phyloP scores from a whole-genome alignment of 208 protist genomes.

The Wallacemonas rigidus region DNA sequence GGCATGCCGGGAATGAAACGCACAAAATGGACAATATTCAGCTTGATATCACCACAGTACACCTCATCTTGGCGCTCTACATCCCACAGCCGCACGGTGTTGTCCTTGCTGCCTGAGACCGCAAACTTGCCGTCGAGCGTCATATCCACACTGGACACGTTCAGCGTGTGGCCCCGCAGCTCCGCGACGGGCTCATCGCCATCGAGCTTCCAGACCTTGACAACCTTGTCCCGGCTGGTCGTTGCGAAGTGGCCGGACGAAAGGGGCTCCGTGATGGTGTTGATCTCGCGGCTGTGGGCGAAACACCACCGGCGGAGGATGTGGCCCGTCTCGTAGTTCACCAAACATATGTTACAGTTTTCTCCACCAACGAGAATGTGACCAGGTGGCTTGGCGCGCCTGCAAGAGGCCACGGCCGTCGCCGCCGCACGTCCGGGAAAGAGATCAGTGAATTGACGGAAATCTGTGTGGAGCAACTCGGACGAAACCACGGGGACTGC shows the following conservation, averaged over 20 bases:
- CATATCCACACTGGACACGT: conserved; percentile 56
- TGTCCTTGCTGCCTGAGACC: conserved; percentile 79
- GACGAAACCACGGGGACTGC: conserved; percentile 37
- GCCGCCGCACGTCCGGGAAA: conserved; percentile 35
- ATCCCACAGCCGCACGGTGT: conserved; percentile 79
- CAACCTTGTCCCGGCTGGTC: conserved; percentile 54
- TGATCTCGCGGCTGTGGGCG: conserved; percentile 62
- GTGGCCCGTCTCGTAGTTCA: conserved; percentile 72
- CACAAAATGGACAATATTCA: conserved; percentile 79
- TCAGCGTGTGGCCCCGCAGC: conserved; percentile 60
- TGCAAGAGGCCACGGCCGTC: conserved; percentile 62
- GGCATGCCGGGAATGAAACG: conserved; percentile 49
- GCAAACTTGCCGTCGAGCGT: conserved; percentile 28
- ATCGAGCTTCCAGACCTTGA: conserved; percentile 69
- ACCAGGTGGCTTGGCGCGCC: conserved; percentile 35
- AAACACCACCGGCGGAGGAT: conserved; percentile 52
- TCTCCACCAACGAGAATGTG: conserved; percentile 60
- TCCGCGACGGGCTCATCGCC: conserved; percentile 35
- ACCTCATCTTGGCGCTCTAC: conserved; percentile 51
- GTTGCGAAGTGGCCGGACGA: conserved; percentile 54
- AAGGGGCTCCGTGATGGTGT: conserved; percentile 53
- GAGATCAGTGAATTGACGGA: conserved; percentile 56
- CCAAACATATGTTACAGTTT: conserved; percentile 55
- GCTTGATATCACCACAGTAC: conserved; percentile 64
- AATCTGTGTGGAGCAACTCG: conserved; percentile 37